These are phyloP conservation scores for Elaphomyces granulatus DNA, from an alignment of 495 filamentous ascomycete genomes.

Conservation along the genomic window DNA sequence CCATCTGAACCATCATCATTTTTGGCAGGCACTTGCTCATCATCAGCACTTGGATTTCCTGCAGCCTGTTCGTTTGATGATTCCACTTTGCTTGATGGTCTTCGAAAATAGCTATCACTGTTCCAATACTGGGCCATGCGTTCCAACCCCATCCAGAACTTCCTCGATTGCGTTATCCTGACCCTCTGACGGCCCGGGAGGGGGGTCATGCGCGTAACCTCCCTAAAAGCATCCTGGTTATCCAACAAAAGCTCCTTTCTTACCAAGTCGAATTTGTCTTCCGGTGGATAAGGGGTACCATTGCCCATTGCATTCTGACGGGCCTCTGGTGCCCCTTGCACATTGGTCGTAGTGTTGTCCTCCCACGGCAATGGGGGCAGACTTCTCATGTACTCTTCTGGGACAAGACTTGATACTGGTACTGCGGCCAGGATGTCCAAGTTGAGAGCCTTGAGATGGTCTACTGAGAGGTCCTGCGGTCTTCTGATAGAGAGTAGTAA, in stretches of 20 bases:
- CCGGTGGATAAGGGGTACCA: slow-evolving; percentile 32
- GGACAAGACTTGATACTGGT: slow-evolving; percentile 31
- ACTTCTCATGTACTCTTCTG: slow-evolving; percentile 20
- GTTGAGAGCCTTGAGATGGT: slow-evolving; percentile 40
- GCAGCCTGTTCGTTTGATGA: slow-evolving; percentile 8
- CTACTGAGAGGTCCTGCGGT: slow-evolving; percentile 35
- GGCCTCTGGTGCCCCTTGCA: slow-evolving; percentile 7
- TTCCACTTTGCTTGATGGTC: slow-evolving; percentile 18
- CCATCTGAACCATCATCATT: slow-evolving; percentile 4
- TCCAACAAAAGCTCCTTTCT: slow-evolving; percentile 36
- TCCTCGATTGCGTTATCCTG: slow-evolving; percentile 39
- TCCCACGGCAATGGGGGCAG: slow-evolving; percentile 36
- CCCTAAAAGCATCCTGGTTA: slow-evolving; percentile 44
- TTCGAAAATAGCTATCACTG: slow-evolving; percentile 39
- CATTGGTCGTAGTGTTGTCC: slow-evolving; percentile 3
- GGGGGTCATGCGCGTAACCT: slow-evolving; percentile 29
- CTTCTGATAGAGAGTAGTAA: slow-evolving; percentile 36
- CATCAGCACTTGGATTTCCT: slow-evolving; percentile 5
- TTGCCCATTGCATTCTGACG: slow-evolving; percentile 30
- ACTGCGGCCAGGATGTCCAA: slow-evolving; percentile 30
- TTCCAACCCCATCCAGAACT: slow-evolving; percentile 46
- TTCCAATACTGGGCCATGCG: slow-evolving; percentile 52
- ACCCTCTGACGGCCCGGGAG: slow-evolving; percentile 28
- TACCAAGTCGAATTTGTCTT: slow-evolving; percentile 34
- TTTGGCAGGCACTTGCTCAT: slow-evolving; percentile 4